These are phyloP conservation scores for Candida bentonensis DNA, from an alignment of 805 yeast genomes.

Conservation along the genomic window DNA sequence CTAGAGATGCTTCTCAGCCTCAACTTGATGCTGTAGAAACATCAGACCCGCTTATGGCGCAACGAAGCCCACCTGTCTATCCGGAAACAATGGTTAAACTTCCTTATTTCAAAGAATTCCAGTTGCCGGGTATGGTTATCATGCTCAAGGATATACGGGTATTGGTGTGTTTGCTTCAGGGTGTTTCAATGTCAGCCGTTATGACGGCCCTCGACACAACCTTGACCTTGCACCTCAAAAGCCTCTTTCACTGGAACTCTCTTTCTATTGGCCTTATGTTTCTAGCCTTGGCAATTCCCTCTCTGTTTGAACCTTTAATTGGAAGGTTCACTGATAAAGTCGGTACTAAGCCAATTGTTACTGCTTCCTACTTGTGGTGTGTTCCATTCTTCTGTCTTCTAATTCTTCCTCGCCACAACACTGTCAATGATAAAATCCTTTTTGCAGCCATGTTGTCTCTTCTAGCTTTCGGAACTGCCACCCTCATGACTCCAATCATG, in stretches of 20 bases:
- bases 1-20: not conserved
- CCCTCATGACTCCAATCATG: constrained; percentile 16
- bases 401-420: constrained; percentile 15
- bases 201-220: constrained; percentile 21
- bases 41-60: too few relatives aligned
- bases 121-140: not conserved
- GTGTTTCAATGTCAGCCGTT: constrained; percentile 19
- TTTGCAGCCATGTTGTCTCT: constrained; percentile 17
- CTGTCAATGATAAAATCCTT: constrained; percentile 15
- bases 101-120: not conserved
- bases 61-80: not conserved
- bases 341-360: constrained; percentile 17
- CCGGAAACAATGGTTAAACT: not conserved
- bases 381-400: constrained; percentile 12
- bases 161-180: constrained; percentile 11
- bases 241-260: constrained; percentile 17
- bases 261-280: constrained; percentile 19
- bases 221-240: constrained; percentile 18
- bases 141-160: constrained; percentile 11
- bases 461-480: constrained; percentile 10
- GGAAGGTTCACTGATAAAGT: constrained; percentile 16
- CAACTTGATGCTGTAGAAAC: not conserved
- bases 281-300: constrained; percentile 19
- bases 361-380: constrained; percentile 4
- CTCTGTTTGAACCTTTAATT: constrained; percentile 17